phyloP scores from a whole-genome alignment of 2,329 filamentous ascomycete genomes.

The Beauveria bassiana region DNA sequence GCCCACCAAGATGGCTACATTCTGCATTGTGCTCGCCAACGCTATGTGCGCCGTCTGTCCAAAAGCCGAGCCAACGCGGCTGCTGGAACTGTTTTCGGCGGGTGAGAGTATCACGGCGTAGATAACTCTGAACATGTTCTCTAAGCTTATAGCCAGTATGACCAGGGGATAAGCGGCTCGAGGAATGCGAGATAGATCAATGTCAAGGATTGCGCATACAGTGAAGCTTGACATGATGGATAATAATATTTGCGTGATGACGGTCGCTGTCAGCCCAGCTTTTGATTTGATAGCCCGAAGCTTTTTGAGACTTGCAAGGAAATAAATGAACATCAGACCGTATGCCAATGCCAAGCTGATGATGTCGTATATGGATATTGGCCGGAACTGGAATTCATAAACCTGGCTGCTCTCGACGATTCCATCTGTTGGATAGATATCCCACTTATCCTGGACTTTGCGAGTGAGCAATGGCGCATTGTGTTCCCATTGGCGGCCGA shows the following conservation, averaged over 20 bases:
- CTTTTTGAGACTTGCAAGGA: slow-evolving; percentile 59
- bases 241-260: slow-evolving; percentile 60
- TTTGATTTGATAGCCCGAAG: slow-evolving; percentile 69
- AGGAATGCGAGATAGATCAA: slow-evolving; percentile 69
- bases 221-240: slow-evolving; percentile 75
- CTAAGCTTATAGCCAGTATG: slow-evolving; percentile 67
- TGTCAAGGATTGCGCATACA: slow-evolving; percentile 65
- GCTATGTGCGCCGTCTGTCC: slow-evolving; percentile 65
- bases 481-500: slow-evolving; percentile 58
- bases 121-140: slow-evolving; percentile 72
- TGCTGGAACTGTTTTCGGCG: slow-evolving; percentile 58
- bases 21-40: slow-evolving; percentile 59
- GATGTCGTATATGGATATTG: slow-evolving; percentile 61
- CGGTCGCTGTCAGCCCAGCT: slow-evolving; percentile 62
- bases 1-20: slow-evolving; percentile 56
- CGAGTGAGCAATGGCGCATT: slow-evolving; percentile 46
- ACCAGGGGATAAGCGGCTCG: slow-evolving; percentile 68
- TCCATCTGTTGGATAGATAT: slow-evolving; percentile 55
- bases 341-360: slow-evolving; percentile 59
- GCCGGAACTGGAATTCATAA: slow-evolving; percentile 73
- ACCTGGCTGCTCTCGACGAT: slow-evolving; percentile 48
- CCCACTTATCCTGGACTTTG: slow-evolving; percentile 48
- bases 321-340: slow-evolving; percentile 53
- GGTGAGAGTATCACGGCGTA: slow-evolving; percentile 69
- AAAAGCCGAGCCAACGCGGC: slow-evolving; percentile 64